phyloP scores from a whole-genome alignment of 2,329 filamentous ascomycete species.

The Paracorniculantispora psalliotae region DNA sequence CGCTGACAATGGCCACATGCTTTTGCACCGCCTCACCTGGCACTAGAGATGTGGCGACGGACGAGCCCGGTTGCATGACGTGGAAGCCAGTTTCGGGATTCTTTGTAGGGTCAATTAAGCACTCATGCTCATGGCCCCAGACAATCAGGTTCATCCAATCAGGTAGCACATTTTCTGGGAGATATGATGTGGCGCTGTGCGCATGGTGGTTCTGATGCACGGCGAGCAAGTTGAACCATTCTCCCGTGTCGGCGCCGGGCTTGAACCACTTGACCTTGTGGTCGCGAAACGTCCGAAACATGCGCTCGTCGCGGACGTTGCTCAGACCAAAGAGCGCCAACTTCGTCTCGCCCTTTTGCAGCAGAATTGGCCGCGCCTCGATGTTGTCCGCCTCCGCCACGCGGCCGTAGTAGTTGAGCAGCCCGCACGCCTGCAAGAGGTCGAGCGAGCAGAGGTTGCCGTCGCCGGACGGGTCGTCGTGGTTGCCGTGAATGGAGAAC shows the following conservation, averaged over 20 bases:
- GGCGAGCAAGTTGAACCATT: constrained; percentile 95
- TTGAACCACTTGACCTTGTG: constrained; percentile 91
- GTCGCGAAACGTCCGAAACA: constrained; percentile 90
- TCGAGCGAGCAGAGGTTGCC: constrained; percentile 89
- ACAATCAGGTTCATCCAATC: constrained; percentile 87
- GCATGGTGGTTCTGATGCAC: constrained; percentile 96
- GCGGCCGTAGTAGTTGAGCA: constrained; percentile 94
- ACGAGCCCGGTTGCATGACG: constrained; percentile 96
- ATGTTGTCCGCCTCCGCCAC: constrained; percentile 92
- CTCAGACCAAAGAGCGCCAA: constrained; percentile 90
- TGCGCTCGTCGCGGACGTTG: constrained; percentile 90
- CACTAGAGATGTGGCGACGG: constrained; percentile 86
- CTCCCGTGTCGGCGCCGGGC: constrained; percentile 69
- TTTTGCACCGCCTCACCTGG: constrained; percentile 88
- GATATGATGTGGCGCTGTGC: constrained; percentile 85
- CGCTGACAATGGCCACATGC: constrained; percentile 78
- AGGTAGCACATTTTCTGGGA: constrained; percentile 89
- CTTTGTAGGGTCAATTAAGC: constrained; percentile 73
- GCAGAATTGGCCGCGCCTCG: constrained; percentile 79
- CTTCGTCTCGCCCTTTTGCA: constrained; percentile 92
- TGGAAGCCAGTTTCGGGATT: constrained; percentile 89
- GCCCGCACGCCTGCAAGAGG: constrained; percentile 80
- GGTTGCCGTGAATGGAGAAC: constrained; percentile 97
- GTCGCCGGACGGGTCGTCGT: constrained; percentile 96
- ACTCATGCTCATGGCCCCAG: constrained; percentile 98